These are phyloP conservation scores for Rugonectria rugulosa DNA, from an alignment of 2,329 filamentous ascomycete genomes.

Conservation along the genomic window DNA sequence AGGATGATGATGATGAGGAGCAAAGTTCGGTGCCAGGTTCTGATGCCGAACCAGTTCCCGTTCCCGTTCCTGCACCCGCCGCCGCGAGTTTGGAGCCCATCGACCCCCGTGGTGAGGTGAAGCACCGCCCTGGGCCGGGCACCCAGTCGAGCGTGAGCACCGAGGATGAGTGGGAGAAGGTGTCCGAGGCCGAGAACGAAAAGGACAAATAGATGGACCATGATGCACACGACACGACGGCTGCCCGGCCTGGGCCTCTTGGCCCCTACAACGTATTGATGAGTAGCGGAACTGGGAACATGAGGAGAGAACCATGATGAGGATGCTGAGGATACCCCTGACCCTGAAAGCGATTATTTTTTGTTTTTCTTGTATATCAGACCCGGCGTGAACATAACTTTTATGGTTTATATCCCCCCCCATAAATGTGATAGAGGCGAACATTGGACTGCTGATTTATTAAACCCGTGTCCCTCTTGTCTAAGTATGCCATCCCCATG, in stretches of 20 bases:
- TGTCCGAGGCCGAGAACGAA: slow-evolving; percentile 75
- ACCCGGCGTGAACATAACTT: slow-evolving; percentile 28
- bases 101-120: slow-evolving; percentile 55
- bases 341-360: slow-evolving; percentile 24
- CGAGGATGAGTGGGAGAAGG: slow-evolving; percentile 98
- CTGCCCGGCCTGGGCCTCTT: no score
- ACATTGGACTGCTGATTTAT: slow-evolving; percentile 10
- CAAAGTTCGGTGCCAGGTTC: no score
- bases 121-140: slow-evolving; percentile 54
- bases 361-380: slow-evolving; percentile 35
- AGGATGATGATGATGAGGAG: no score
- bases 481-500: background rate
- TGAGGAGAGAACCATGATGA: background rate
- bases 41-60: slow-evolving; percentile 22
- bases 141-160: slow-evolving; percentile 73
- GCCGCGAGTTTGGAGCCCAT: slow-evolving; percentile 50
- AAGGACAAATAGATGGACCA: slow-evolving; percentile 56
- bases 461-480: background rate
- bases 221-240: background rate
- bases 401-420: slow-evolving; percentile 21
- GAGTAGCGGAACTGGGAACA: slow-evolving; percentile 2
- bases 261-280: no score
- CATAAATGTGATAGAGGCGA: slow-evolving; percentile 16
- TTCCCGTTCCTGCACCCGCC: slow-evolving; percentile 24
- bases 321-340: slow-evolving; percentile 39